A percentile compares a stretch with the other conserved stretches of the same genome.
Evolutionary conservation across 306 rosid genomes (phyloP).

Genomic region (Medicago truncatula): DNA sequence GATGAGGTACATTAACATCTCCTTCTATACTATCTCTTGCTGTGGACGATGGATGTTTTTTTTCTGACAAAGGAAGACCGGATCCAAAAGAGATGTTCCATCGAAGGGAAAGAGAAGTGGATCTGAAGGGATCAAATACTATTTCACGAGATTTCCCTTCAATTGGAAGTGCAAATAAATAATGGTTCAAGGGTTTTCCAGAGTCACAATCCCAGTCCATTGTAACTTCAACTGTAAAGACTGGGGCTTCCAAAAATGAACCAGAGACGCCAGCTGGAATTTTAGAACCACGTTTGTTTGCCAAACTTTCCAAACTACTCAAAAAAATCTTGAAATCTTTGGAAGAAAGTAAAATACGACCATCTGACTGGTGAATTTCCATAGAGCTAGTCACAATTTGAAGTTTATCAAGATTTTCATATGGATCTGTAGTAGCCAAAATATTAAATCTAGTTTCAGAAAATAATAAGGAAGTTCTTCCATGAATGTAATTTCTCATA

Average conservation of each 20-base stretch:
- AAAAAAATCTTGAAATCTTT: constrained; percentile 66
- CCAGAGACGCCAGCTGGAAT: constrained; percentile 65
- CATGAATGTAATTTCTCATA: constrained; percentile 91
- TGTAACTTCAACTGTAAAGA: constrained; percentile 71
- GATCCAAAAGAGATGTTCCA: constrained; percentile 67
- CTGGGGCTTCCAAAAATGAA: constrained; percentile 73
- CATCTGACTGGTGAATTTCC: constrained; percentile 96
- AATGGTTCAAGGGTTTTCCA: constrained; percentile 80
- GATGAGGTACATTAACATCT: constrained; percentile 55
- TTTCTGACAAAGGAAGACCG: constrained; percentile 52
- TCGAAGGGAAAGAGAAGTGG: constrained; percentile 77
- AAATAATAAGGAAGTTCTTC: constrained; percentile 64
- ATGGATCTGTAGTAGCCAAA: constrained; percentile 86
- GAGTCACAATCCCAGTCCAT: constrained; percentile 97
- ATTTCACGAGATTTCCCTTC: constrained; percentile 77
- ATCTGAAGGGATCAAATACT: constrained; percentile 90
- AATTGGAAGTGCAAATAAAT: constrained; percentile 74
- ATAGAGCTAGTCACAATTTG: constrained; percentile 59
- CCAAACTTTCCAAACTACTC: constrained; percentile 91
- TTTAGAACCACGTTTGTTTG: constrained; percentile 61
- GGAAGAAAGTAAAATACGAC: constrained; percentile 62
- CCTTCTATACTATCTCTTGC: constrained; percentile 41
- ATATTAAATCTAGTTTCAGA: constrained; percentile 67
- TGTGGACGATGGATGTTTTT: constrained; percentile 42
- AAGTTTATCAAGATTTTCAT: constrained; percentile 89